phyloP scores from a whole-genome alignment of 129 eudicot genomes.

The Tanacetum coccineum region DNA sequence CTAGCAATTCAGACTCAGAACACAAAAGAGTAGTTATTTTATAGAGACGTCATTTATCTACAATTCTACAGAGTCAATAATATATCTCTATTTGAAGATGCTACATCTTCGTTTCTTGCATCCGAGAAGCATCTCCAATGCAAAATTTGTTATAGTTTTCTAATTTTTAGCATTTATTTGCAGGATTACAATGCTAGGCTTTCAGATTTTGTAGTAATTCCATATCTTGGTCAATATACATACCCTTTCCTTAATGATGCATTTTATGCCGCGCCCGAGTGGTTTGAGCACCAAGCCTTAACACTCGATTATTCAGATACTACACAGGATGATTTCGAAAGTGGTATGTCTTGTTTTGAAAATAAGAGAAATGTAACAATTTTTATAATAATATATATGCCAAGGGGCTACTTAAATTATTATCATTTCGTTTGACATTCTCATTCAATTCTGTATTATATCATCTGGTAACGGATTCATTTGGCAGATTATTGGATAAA shows the following conservation, averaged over 20 bases:
- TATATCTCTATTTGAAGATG: no score
- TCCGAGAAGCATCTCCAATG: no score
- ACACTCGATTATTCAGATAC: no score
- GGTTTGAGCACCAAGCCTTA: no score
- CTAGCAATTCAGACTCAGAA: no score
- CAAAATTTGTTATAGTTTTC: not conserved
- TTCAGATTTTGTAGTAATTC: conserved; percentile 8
- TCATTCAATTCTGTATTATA: not conserved
- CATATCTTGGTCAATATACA: not conserved
- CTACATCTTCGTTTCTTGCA: no score
- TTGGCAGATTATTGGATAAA: conserved; percentile 24
- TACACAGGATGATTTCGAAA: no score
- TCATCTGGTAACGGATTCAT: conserved; percentile 5
- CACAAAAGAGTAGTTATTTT: no score
- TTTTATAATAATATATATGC: not conserved
- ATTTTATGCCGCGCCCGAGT: conserved; percentile 29
- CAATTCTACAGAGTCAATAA: no score
- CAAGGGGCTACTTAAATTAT: not conserved
- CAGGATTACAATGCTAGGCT: conserved; percentile 28
- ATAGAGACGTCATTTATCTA: no score
- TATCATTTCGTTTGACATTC: not conserved
- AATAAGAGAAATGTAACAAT: no score
- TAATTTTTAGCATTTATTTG: not conserved
- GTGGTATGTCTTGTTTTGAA: no score
- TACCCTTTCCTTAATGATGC: conserved; percentile 7